Evolutionary conservation across 352 stramenopile species (phyloP).

Genomic region (Globisporangium sylvaticum): DNA sequence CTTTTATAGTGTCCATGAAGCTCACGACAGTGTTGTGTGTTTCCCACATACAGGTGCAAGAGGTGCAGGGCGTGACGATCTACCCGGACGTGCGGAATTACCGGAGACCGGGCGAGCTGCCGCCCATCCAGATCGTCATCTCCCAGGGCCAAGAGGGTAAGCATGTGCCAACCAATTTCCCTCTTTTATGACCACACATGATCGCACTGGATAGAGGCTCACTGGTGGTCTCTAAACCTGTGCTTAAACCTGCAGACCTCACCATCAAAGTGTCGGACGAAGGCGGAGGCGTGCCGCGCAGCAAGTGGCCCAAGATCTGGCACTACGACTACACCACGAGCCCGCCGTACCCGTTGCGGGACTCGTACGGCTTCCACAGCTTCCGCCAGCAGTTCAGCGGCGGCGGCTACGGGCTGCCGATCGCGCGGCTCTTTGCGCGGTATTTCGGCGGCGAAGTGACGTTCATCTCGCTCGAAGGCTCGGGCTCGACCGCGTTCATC

Average conservation of each 20-base stretch:
- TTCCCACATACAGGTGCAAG: conserved; percentile 22
- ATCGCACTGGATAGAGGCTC: background rate
- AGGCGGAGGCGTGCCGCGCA: conserved; percentile 96
- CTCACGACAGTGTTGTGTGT: background rate
- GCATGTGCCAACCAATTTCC: background rate
- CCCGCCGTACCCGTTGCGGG: conserved; percentile 42
- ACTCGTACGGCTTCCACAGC: conserved; percentile 66
- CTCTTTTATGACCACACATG: background rate
- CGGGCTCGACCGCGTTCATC: conserved; percentile 92
- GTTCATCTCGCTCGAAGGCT: conserved; percentile 98
- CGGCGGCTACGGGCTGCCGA: conserved; percentile 94
- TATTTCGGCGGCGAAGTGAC: conserved; percentile 99
- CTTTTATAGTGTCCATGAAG: background rate
- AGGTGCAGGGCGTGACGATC: conserved; percentile 65
- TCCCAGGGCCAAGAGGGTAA: conserved; percentile 91
- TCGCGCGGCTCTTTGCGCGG: conserved; percentile 90
- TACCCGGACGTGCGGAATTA: conserved; percentile 79
- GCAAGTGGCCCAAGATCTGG: conserved; percentile 97
- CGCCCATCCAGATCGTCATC: conserved; percentile 97
- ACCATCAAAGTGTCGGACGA: conserved; percentile 99
- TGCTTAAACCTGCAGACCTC: conserved; percentile 36
- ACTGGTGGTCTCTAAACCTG: background rate
- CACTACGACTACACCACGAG: conserved; percentile 99
- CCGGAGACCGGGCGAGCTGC: conserved; percentile 49
- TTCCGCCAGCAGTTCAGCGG: conserved; percentile 90